A percentile compares a stretch with the other conserved stretches of the same genome.
These are phyloP conservation scores for Nicotiana sylvestris DNA, from an alignment of 257 asterid species.

Conservation along the genomic window DNA sequence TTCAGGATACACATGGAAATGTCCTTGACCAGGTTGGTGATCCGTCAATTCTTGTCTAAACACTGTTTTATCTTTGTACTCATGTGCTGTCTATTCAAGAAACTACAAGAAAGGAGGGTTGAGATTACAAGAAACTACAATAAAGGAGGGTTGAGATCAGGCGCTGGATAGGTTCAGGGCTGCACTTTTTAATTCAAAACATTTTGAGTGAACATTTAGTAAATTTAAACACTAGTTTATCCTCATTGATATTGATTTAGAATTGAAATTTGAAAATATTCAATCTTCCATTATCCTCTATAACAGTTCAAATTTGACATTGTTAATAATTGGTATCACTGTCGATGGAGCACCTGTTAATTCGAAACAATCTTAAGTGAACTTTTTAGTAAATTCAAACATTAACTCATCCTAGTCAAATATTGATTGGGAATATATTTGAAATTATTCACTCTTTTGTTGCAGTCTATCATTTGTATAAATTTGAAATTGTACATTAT, in stretches of 20 bases:
- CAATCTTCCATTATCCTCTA: background rate
- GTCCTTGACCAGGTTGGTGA: constrained; percentile 86
- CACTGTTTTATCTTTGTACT: background rate
- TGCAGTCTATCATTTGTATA: background rate
- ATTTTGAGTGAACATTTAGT: background rate
- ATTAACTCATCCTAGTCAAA: background rate
- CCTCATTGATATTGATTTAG: background rate
- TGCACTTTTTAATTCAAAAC: background rate
- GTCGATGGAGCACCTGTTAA: background rate
- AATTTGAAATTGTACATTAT: background rate
- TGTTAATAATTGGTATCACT: background rate
- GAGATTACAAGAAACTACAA: constrained; percentile 3
- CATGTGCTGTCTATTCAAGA: background rate
- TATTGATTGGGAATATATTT: background rate
- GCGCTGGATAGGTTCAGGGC: background rate
- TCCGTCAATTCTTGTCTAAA: background rate
- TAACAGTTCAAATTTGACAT: background rate
- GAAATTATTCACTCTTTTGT: background rate
- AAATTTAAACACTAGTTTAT: background rate
- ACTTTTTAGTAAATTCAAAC: background rate
- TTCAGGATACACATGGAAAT: constrained; percentile 90
- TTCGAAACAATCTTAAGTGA: background rate
- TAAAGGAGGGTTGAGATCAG: background rate
- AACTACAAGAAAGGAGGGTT: constrained; percentile 3
- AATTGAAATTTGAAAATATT: background rate